phyloP scores from a whole-genome alignment of 345 rosid genomes.

The Boechera retrofracta region DNA sequence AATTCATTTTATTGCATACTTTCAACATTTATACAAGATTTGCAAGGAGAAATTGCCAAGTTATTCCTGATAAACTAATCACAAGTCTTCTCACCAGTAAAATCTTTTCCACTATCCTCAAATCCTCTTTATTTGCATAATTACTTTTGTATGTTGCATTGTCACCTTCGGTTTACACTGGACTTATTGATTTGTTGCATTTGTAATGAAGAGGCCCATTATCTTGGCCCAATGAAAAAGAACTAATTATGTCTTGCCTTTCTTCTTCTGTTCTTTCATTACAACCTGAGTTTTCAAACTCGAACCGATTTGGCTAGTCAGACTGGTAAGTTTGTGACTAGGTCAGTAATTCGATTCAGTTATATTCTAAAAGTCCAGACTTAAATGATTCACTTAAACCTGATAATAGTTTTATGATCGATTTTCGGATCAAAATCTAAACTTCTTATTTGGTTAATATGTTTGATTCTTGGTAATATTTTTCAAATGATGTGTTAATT shows the following conservation, averaged over 20 bases:
- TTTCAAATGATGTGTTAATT: no score
- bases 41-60: neutral
- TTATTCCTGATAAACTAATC: neutral
- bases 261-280: neutral
- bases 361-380: neutral
- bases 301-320: neutral
- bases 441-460: no score
- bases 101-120: neutral
- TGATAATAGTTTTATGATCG: no score
- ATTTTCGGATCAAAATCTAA: no score
- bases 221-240: slow-evolving; percentile 8
- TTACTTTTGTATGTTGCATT: neutral
- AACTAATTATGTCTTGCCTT: neutral
- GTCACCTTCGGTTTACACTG: neutral
- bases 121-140: neutral
- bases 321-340: neutral
- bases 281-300: neutral
- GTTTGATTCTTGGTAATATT: no score
- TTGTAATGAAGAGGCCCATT: slow-evolving; percentile 11
- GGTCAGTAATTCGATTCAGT: no score
- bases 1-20: neutral
- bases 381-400: neutral
- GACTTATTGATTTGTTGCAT: neutral
- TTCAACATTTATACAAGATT: neutral
- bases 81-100: neutral